Evolutionary conservation across 306 rosid genomes (phyloP).

Genomic region (Pyrus pyrifolia): DNA sequence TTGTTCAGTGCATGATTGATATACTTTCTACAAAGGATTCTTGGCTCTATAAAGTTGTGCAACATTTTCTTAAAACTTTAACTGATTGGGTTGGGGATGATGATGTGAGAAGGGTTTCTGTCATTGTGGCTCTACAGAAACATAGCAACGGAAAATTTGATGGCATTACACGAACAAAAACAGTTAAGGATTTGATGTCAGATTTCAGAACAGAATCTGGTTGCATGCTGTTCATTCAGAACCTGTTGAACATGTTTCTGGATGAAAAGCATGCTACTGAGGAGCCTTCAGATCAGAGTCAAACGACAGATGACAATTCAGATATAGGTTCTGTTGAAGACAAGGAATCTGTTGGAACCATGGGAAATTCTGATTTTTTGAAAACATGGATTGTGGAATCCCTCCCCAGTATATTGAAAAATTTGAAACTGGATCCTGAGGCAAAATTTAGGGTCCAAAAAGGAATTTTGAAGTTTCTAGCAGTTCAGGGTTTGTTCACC

Average conservation of each 20-base stretch:
- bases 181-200: slow-evolving; percentile 71
- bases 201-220: slow-evolving; percentile 77
- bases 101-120: slow-evolving; percentile 76
- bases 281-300: slow-evolving; percentile 98
- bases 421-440: slow-evolving; percentile 57
- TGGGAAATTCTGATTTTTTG: slow-evolving; percentile 66
- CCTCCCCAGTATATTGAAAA: slow-evolving; percentile 66
- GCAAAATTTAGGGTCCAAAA: slow-evolving; percentile 63
- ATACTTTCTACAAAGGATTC: slow-evolving; percentile 68
- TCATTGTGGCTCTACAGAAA: slow-evolving; percentile 84
- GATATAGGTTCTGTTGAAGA: slow-evolving; percentile 83
- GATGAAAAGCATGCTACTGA: slow-evolving; percentile 72
- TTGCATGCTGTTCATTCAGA: slow-evolving; percentile 81
- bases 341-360: slow-evolving; percentile 51
- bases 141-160: slow-evolving; percentile 89
- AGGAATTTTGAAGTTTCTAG: slow-evolving; percentile 82
- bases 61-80: slow-evolving; percentile 60
- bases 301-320: slow-evolving; percentile 94
- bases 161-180: slow-evolving; percentile 51
- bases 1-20: slow-evolving; percentile 86
- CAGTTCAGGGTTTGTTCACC: slow-evolving; percentile 86
- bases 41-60: slow-evolving; percentile 80
- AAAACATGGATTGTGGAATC: slow-evolving; percentile 93
- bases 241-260: slow-evolving; percentile 64
- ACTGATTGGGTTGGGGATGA: slow-evolving; percentile 73